Evolutionary conservation across 306 rosid genomes (phyloP).

Genomic region (Acacia crassicarpa): DNA sequence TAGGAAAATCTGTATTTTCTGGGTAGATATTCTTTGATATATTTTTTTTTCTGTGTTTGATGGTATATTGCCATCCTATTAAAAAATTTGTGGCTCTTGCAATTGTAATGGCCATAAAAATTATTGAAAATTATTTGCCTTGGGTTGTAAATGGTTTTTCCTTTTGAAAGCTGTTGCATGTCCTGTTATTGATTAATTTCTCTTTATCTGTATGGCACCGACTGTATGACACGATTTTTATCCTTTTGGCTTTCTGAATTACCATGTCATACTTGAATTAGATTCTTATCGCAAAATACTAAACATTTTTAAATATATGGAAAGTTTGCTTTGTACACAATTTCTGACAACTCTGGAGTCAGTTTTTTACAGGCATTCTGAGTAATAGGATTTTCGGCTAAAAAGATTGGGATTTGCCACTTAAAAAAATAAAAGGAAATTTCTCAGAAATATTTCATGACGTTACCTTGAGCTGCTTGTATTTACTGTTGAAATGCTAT

Average conservation of each 20-base stretch:
- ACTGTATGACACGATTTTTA: neutral
- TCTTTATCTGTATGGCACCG: neutral
- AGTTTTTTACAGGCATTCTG: neutral
- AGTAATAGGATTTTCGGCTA: neutral
- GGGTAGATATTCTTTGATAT: slow-evolving; percentile 1
- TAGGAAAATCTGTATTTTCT: slow-evolving; percentile 7
- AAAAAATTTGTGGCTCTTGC: neutral
- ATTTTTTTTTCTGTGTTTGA: neutral
- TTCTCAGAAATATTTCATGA: slow-evolving; percentile 1
- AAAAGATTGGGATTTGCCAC: neutral
- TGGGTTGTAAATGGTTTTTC: neutral
- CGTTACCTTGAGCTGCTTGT: neutral
- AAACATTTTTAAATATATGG: neutral
- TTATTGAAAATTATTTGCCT: too few species aligned
- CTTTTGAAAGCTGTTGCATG: neutral
- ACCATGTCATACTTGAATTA: neutral
- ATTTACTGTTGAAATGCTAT: slow-evolving; percentile 5
- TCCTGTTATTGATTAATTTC: neutral
- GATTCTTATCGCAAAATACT: neutral
- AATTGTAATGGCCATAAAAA: neutral
- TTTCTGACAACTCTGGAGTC: neutral
- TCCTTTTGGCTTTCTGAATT: neutral
- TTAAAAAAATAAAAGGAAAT: neutral
- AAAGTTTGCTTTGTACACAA: neutral
- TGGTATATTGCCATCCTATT: neutral